Evolutionary conservation across 1,284 basidiomycete genomes (phyloP), one percentile per base, ranked within the genome.

Genomic region (Mycocalia duriaeana): DNA sequence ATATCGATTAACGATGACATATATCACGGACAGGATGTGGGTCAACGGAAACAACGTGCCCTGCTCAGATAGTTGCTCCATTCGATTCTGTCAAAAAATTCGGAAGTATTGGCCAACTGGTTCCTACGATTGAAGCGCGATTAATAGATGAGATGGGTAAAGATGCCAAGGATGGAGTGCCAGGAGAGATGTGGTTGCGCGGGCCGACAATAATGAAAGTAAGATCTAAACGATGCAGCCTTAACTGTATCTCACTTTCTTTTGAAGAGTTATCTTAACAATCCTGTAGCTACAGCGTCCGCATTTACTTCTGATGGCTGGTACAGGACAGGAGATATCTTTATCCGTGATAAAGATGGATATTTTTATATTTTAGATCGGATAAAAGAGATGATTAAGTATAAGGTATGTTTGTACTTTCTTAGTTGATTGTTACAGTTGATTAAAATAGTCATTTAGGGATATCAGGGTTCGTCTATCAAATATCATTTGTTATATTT

Each of bases 311-410:
- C 68, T 1, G 82, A 88, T 50, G 76, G 79, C 3, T 94, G 87
- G 87, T 86, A 91, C 72, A 89, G 87, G 71, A 93, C 89, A 0
- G 90, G 90, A 1, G 90, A 93, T 62, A 76, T 91, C 39, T 82
- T 76, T 0, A 64, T 75, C 9, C 63, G 76, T 7, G 85, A 89
- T 53, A 53, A 63, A 2, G 79, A 89, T 2, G 89, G 88, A 0
- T 82, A 68, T 53, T 82, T 76, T 53, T 75, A 68, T 41, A 80
- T 88, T 44, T 78, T 88, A 2, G 85, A 89, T 57, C 64, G 86
- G 37, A 74, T 80, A 53, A 92, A 92, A 57, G 90, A 92, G 60
- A 66, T 92, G 25, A 89, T 93, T 69, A 91, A 92, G 63, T 91
- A 91, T 65, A 87, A 86, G 76, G n/a, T n/a, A n/a, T n/a, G n/a